Evolutionary conservation across 2,329 filamentous ascomycete species (phyloP), one percentile per base, ranked within the genome.

Genomic region (Aspergillus bombycis): DNA sequence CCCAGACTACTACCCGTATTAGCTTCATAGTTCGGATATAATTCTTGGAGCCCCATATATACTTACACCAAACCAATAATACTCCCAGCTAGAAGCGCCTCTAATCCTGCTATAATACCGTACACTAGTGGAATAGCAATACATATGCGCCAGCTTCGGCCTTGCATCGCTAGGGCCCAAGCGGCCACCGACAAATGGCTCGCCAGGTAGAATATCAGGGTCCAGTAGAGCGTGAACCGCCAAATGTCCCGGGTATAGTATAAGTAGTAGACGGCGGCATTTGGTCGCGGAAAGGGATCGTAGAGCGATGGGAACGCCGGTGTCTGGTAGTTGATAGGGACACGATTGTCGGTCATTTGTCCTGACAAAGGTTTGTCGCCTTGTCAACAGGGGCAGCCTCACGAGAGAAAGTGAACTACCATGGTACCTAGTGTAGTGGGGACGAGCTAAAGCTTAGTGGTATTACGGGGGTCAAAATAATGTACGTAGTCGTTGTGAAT

Each of bases 141-240:
- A 57, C 95, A 81, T 68, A 76, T 61, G 57, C 69, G 76, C 78
- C 75, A 81, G 63, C 74, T 78, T 11, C 78, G 77, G 67, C 75
- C 86, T 77, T 95, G 91, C 71, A 93, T 89, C 50, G 87, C 80
- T 69, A 93, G 83, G 3, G 92, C 92, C 74, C 92, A 91, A 14
- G 84, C 80, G 0, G 90, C 88, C 2, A 90, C 91, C 38, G 88
- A 84, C 21, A 94, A 72, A 75, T 97, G 92, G 66, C 94, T 91
- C 23, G 88, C 83, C 38, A 86, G 88, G 71, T 91, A 94, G 68
- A 93, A 86, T 34, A 96, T 87, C 43, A 96, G 79, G 0, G 93
- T 96, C 93, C 93, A 97, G 74, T 89, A 86, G 19, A 95, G 80
- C 1, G 93, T 97, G 77, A 95, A 97, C 67, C 90, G 89, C 89